Evolutionary conservation across 2,329 filamentous ascomycete species (phyloP), one percentile per base, ranked within the genome.

Genomic region (Nemania sp.): DNA sequence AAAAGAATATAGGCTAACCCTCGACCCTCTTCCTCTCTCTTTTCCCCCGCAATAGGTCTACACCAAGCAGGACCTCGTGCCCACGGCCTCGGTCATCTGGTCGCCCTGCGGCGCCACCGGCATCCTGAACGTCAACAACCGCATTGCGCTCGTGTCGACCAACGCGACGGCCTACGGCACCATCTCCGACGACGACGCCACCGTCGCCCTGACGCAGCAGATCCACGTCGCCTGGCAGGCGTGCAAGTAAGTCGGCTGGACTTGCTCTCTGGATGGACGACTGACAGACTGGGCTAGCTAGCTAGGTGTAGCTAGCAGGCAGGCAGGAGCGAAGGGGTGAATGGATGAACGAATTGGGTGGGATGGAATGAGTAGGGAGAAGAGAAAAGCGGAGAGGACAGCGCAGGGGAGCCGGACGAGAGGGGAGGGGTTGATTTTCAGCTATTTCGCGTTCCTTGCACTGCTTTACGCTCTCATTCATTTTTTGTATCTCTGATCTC

Each of bases 61-160:
- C 73, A 80, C 78, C 62, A 80, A 80, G 73, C 69, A 75, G 60
- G 78, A 80, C 70, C 69, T 73, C 63, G 69, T 80, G 35, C 78
- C 78, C 32, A 80, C 78, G 1, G 76, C 78, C 15, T 76, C 76
- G 55, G 69, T 78, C 67, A 78, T 80, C 71, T 80, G 73, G 72
- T 77, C 78, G 56, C 78, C 78, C 3, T 80, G 78, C 69, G 78
- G 78, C 57, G 76, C 77, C 60, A 75, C 68, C 50, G 78, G 78
- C 53, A 78, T 80, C 64, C 76, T 80, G 67, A 80, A 80, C 71
- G 72, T 80, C 69, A 80, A 79, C 73, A 80, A 79, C 74, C 76
- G 78, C 64, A 77, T 80, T 53, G 74, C 75, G 17, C 71, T 80
- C 48, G 75, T 73, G 54, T 74, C 73, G 68, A 71, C 68, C 58